These are phyloP conservation scores for Camellia granthamiana DNA, from an alignment of 148 eudicot genomes.

Conservation along the genomic window DNA sequence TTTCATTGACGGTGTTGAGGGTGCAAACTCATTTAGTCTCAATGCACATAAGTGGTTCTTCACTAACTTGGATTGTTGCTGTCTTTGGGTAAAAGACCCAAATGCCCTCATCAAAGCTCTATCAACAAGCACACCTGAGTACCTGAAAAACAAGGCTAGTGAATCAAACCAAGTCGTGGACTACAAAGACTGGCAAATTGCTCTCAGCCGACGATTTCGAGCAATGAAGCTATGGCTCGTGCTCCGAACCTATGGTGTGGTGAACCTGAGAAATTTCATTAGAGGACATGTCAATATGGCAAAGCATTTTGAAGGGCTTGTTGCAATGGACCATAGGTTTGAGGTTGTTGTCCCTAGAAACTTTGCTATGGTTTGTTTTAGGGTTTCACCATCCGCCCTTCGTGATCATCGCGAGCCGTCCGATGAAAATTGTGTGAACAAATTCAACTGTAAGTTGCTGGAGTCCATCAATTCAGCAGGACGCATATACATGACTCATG, in stretches of 20 bases:
- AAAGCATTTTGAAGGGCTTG: constrained; percentile 29
- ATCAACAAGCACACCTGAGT: constrained; percentile 43
- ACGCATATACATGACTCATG: constrained; percentile 43
- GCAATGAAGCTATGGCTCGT: constrained; percentile 56
- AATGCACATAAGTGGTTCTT: constrained; percentile 59
- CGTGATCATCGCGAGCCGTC: constrained; percentile 6
- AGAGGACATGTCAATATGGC: constrained; percentile 49
- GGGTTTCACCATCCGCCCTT: constrained; percentile 31
- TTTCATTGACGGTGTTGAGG: constrained; percentile 42
- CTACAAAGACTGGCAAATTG: constrained; percentile 59
- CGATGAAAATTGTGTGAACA: constrained; percentile 21
- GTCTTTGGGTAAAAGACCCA: constrained; percentile 48
- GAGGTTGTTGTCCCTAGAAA: constrained; percentile 44
- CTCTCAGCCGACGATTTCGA: constrained; percentile 46
- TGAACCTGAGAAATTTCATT: constrained; percentile 33
- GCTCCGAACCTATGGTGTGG: constrained; percentile 39
- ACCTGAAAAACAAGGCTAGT: constrained; percentile 38
- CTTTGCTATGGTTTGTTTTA: constrained; percentile 46
- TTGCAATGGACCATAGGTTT: constrained; percentile 30
- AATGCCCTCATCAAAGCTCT: constrained; percentile 29
- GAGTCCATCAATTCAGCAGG: constrained; percentile 46
- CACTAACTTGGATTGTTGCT: constrained; percentile 48
- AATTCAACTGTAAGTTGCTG: constrained; percentile 37
- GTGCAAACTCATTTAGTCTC: constrained; percentile 42
- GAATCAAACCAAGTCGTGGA: constrained; percentile 48